phyloP scores from a whole-genome alignment of 1,139 yeast species.

The Hyphopichia buzzinii region DNA sequence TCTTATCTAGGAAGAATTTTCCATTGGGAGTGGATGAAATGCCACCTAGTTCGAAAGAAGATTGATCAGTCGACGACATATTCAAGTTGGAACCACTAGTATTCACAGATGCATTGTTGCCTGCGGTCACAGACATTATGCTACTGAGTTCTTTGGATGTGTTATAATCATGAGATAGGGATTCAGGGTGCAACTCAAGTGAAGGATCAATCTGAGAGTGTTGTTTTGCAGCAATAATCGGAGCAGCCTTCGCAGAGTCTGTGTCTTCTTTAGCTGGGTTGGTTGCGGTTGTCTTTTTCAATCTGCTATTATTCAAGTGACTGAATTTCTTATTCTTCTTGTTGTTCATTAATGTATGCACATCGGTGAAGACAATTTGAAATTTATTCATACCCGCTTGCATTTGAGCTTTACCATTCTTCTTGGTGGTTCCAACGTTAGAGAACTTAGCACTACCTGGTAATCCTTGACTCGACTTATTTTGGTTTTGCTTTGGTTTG shows the following conservation, averaged over 20 bases:
- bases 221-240: background rate
- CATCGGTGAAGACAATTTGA: constrained; percentile 54
- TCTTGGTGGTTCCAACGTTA: constrained; percentile 1
- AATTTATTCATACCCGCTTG: constrained; percentile 50
- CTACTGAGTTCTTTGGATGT: constrained; percentile 21
- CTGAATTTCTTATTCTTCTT: constrained; percentile 19
- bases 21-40: constrained; percentile 43
- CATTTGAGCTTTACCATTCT: constrained; percentile 29
- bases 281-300: constrained; percentile 1
- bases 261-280: constrained; percentile 1
- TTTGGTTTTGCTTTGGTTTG: background rate
- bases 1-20: constrained; percentile 38
- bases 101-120: constrained; percentile 24
- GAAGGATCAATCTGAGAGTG: background rate
- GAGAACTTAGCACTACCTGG: constrained; percentile 1
- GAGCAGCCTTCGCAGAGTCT: background rate
- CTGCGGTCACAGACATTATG: constrained; percentile 16
- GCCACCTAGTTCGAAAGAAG: constrained; percentile 40
- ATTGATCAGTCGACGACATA: constrained; percentile 24
- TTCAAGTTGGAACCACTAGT: constrained; percentile 19
- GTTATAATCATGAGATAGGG: constrained; percentile 15
- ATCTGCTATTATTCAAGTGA: constrained; percentile 3
- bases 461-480: background rate
- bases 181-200: background rate
- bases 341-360: constrained; percentile 42